Conservation (phyloP, 2,329 filamentous ascomycete species). For the Aspergillus novoparasiticus region DNA sequence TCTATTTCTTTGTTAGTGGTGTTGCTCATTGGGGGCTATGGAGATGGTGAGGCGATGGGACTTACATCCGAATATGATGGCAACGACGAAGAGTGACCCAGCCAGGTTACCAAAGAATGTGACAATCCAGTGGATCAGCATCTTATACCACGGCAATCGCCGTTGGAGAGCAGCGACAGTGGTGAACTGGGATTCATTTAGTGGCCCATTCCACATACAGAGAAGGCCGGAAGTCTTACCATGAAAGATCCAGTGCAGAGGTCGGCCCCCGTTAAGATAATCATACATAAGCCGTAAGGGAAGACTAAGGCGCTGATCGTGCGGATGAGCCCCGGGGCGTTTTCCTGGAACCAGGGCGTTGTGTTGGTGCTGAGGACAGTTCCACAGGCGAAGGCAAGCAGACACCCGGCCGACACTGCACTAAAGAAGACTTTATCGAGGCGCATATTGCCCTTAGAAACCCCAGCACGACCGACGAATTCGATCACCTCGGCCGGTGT, state of each 20-base stretch:
- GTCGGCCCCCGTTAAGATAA: constrained; percentile 53
- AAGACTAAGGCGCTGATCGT: constrained; percentile 52
- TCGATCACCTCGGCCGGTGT: constrained; percentile 55
- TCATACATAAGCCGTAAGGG: constrained; percentile 54
- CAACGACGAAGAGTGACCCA: constrained; percentile 52
- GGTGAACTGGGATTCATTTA: constrained; percentile 37
- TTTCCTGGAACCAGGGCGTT: constrained; percentile 52
- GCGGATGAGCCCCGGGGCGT: constrained; percentile 52
- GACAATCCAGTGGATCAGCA: constrained; percentile 48
- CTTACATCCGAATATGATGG: constrained; percentile 53
- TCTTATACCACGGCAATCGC: constrained; percentile 38
- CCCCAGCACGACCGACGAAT: constrained; percentile 53
- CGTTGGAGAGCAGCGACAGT: constrained; percentile 49
- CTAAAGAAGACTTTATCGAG: constrained; percentile 57
- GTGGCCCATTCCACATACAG: neutral
- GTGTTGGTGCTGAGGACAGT: constrained; percentile 50
- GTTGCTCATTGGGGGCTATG: neutral
- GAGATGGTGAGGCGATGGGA: neutral
- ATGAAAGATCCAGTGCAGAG: constrained; percentile 53
- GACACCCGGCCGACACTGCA: constrained; percentile 54
- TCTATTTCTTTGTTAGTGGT: constrained; percentile 30
- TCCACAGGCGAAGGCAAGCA: constrained; percentile 56
- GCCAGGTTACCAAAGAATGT: constrained; percentile 55
- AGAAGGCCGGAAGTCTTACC: constrained; percentile 27
- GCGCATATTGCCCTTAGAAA: constrained; percentile 56